These are phyloP conservation scores for Brassica cretica DNA, from an alignment of 345 rosid genomes.

Conservation along the genomic window DNA sequence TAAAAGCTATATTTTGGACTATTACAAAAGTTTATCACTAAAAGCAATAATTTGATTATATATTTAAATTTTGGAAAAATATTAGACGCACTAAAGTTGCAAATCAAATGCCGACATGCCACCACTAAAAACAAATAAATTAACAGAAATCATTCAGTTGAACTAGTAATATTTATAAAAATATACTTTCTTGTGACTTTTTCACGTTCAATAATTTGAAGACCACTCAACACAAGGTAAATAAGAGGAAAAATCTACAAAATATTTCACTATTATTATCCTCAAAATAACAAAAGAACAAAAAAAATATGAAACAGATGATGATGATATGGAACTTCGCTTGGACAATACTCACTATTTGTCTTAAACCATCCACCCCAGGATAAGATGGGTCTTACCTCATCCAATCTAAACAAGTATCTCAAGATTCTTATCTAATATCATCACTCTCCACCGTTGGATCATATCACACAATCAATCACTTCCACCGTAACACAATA, in stretches of 20 bases:
- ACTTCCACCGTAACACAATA: not conserved
- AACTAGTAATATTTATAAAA: not conserved
- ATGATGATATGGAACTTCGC: slow-evolving; percentile 31
- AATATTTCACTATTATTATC: not conserved
- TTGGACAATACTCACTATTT: slow-evolving; percentile 36
- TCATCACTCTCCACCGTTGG: slow-evolving; percentile 13
- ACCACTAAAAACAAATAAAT: not conserved
- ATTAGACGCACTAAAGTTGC: not conserved
- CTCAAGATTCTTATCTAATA: slow-evolving; percentile 26
- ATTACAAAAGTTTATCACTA: not conserved
- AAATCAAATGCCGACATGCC: not conserved
- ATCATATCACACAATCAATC: not conserved
- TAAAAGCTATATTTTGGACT: not conserved
- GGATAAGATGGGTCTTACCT: slow-evolving; percentile 44
- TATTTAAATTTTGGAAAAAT: not conserved
- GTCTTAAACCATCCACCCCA: slow-evolving; percentile 34
- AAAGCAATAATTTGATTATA: not conserved
- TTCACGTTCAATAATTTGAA: slow-evolving; percentile 36
- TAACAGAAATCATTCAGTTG: not conserved
- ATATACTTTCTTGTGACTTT: slow-evolving; percentile 32
- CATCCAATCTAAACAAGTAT: slow-evolving; percentile 27
- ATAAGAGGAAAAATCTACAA: slow-evolving; percentile 7
- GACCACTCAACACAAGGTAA: slow-evolving; percentile 21
- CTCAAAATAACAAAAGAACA: not conserved
- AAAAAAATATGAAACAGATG: not conserved